Evolutionary conservation across 169 alveolate genomes (phyloP).

Genomic region (Theileria sp.): DNA sequence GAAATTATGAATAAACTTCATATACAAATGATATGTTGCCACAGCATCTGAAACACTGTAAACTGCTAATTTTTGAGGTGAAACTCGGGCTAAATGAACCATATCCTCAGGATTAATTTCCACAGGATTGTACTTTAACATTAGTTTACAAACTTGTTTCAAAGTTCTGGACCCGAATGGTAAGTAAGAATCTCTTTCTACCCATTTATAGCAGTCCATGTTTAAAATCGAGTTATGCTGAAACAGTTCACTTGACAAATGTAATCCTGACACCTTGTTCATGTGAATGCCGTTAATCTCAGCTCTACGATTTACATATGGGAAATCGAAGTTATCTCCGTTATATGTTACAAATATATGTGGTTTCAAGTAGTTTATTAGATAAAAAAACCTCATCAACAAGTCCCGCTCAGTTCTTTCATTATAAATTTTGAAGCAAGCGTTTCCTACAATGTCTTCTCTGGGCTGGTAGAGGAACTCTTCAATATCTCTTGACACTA

Average conservation of each 20-base stretch:
- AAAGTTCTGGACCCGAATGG: constrained; percentile 90
- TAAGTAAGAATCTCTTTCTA: constrained; percentile 97
- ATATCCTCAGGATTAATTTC: constrained; percentile 99
- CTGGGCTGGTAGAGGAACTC: constrained; percentile 95
- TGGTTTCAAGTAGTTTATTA: constrained; percentile 77
- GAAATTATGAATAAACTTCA: constrained; percentile 96
- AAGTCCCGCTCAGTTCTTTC: constrained; percentile 68
- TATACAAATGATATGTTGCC: constrained; percentile 97
- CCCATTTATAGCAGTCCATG: constrained; percentile 99
- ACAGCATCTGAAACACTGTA: constrained; percentile 99
- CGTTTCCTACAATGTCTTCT: constrained; percentile 90
- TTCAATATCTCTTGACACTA: constrained; percentile 89
- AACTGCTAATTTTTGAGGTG: constrained; percentile 95
- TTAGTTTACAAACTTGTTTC: constrained; percentile 96
- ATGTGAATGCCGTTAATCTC: constrained; percentile 85
- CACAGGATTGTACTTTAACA: constrained; percentile 97
- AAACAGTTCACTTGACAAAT: constrained; percentile 73
- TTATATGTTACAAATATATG: constrained; percentile 94
- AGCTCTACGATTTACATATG: constrained; percentile 92
- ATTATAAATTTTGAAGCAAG: constrained; percentile 69
- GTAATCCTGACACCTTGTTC: constrained; percentile 83
- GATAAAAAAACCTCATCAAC: constrained; percentile 70
- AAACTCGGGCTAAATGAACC: constrained; percentile 91
- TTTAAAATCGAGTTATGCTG: constrained; percentile 88
- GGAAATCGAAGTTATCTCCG: constrained; percentile 98